Conservation (phyloP, 2,329 filamentous ascomycete species). For the Colletotrichum sp. region DNA sequence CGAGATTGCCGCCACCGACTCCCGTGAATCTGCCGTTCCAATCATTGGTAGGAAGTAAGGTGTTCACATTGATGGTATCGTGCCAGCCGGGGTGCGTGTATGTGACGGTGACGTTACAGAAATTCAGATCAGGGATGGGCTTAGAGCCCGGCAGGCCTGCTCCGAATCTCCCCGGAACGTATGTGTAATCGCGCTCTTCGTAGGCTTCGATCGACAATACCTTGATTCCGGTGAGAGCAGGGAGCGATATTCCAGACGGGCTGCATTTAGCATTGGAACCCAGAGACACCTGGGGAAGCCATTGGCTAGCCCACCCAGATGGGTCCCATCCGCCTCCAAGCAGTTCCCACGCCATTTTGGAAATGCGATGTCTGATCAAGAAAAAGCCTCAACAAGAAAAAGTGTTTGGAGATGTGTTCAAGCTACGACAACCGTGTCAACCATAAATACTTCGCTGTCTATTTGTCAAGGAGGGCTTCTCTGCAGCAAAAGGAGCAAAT, state of each 20-base stretch:
- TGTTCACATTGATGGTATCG: constrained; percentile 12
- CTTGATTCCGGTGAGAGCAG: neutral
- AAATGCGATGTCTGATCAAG: neutral
- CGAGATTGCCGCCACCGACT: constrained; percentile 11
- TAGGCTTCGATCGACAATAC: neutral
- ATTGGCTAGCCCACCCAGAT: neutral
- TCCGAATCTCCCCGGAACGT: neutral
- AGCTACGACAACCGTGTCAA: neutral
- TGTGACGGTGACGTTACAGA: constrained; percentile 22
- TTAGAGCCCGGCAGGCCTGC: neutral
- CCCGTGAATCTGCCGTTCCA: constrained; percentile 21
- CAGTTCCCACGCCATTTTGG: neutral
- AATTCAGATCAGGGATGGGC: neutral
- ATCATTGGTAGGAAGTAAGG: constrained; percentile 16
- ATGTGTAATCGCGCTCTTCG: neutral
- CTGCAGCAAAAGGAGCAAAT: neutral
- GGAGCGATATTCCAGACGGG: neutral
- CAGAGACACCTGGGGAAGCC: neutral
- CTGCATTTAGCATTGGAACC: rapidly evolving
- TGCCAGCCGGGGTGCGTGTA: constrained; percentile 15
- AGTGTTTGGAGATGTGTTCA: neutral
- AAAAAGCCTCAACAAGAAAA: neutral
- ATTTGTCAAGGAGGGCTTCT: neutral
- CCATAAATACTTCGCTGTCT: too few species aligned
- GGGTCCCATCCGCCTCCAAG: neutral